Percentiles rank a stretch among this genome's conserved stretches.
Conservation (phyloP, 2,329 filamentous ascomycete genomes). For the Cercospora beticola region DNA sequence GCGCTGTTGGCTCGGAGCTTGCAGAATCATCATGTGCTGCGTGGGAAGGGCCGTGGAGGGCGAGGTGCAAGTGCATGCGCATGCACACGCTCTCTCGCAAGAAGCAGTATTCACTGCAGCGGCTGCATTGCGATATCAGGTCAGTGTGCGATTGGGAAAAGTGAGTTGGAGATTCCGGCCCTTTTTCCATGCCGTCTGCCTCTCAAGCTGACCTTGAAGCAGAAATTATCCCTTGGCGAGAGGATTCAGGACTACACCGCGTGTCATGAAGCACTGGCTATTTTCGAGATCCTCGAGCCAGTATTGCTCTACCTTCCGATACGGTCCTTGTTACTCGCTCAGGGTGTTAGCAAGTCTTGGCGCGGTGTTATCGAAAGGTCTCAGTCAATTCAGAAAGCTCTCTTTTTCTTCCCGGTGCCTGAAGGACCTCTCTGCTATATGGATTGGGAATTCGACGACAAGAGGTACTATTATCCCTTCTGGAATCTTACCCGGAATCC, state of each 20-base stretch:
- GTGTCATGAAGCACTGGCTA: background rate
- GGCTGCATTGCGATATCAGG: background rate
- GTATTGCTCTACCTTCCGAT: constrained; percentile 8
- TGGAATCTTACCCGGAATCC: background rate
- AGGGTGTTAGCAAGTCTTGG: constrained; percentile 4
- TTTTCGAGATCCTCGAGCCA: constrained; percentile 7
- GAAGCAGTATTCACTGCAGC: background rate
- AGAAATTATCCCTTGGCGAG: background rate
- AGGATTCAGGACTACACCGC: background rate
- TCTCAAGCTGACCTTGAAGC: background rate
- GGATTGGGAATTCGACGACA: background rate
- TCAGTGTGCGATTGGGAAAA: background rate
- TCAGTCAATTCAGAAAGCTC: background rate
- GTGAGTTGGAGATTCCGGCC: background rate
- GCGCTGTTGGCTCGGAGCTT: background rate
- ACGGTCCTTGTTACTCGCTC: constrained; percentile 4
- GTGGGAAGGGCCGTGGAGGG: background rate
- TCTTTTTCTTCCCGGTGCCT: background rate
- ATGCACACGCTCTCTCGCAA: background rate
- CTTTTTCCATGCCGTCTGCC: background rate
- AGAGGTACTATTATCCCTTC: background rate
- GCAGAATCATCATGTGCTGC: background rate
- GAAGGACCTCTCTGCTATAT: background rate
- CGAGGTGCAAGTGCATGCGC: background rate
- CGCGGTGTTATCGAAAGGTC: background rate